phyloP scores from a whole-genome alignment of 495 filamentous ascomycete genomes.

The Podospora pseudocomata region DNA sequence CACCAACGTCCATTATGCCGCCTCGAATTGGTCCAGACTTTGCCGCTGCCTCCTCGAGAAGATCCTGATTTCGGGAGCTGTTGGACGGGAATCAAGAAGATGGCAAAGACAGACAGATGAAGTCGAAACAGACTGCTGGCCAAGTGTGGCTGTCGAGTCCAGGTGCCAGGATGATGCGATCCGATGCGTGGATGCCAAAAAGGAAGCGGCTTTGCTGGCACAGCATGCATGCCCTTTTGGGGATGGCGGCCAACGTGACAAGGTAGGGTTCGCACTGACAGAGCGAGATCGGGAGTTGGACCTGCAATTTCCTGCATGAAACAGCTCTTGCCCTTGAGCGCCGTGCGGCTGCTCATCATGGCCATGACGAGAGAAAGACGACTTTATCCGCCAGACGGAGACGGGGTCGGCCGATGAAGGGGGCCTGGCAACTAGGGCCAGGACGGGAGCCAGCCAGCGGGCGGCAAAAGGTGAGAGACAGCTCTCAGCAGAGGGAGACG shows the following conservation, averaged over 20 bases:
- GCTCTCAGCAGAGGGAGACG: not conserved
- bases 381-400: not conserved
- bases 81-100: not conserved
- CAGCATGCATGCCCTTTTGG: constrained; percentile 7
- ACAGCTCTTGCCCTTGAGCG: not conserved
- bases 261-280: constrained; percentile 6
- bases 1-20: constrained; percentile 17
- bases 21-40: constrained; percentile 3
- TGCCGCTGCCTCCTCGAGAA: not conserved
- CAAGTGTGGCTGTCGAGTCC: not conserved
- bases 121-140: not conserved
- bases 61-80: not conserved
- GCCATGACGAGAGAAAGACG: not conserved
- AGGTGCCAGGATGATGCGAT: constrained; percentile 4
- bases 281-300: not conserved
- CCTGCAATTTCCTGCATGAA: constrained; percentile 14
- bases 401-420: not conserved
- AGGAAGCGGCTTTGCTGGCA: not conserved
- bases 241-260: constrained; percentile 2
- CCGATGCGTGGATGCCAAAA: not conserved
- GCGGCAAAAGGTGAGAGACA: not conserved
- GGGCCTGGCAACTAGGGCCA: not conserved
- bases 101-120: not conserved
- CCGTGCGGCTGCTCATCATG: not conserved
- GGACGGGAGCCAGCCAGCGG: not conserved